phyloP scores from a whole-genome alignment of 1,284 basidiomycete genomes.

The Fomitopsis betulina region DNA sequence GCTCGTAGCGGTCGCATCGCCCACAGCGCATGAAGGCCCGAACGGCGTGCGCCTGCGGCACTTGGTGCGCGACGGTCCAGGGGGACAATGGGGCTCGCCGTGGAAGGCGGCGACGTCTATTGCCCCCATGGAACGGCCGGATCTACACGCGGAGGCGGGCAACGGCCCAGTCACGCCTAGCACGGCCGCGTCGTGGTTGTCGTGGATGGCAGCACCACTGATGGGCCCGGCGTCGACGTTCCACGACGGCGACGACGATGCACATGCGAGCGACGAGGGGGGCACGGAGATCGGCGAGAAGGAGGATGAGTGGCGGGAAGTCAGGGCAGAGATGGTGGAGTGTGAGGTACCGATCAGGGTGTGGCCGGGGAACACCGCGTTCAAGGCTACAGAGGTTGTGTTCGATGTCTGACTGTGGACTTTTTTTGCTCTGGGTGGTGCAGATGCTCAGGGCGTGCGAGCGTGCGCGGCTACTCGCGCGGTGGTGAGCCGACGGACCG shows the following conservation, averaged over 20 bases:
- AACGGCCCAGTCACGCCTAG: slow-evolving; percentile 15
- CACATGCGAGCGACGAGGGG: slow-evolving; percentile 33
- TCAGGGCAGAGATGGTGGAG: slow-evolving; percentile 79
- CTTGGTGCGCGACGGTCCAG: slow-evolving; percentile 49
- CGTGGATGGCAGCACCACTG: slow-evolving; percentile 49
- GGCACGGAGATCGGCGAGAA: slow-evolving; percentile 53
- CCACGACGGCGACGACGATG: slow-evolving; percentile 51
- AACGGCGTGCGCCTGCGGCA: slow-evolving; percentile 52
- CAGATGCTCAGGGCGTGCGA: background rate
- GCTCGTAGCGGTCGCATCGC: slow-evolving; percentile 65
- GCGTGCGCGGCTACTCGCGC: background rate
- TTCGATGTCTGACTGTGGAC: slow-evolving; percentile 55
- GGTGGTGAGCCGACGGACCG: background rate
- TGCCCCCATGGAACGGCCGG: slow-evolving; percentile 54
- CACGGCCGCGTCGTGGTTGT: slow-evolving; percentile 44
- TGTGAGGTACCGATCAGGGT: slow-evolving; percentile 88
- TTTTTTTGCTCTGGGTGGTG: too few species aligned
- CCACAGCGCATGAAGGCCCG: slow-evolving; percentile 36
- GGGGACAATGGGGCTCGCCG: slow-evolving; percentile 65
- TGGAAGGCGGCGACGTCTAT: slow-evolving; percentile 56
- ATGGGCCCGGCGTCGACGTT: slow-evolving; percentile 46
- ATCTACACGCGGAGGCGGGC: slow-evolving; percentile 6
- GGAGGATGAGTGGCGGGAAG: slow-evolving; percentile 60
- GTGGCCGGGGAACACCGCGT: slow-evolving; percentile 86
- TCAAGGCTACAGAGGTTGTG: slow-evolving; percentile 72